Evolutionary conservation across 1,139 yeast species (phyloP).

Genomic region (Meyerozyma carpophila): DNA sequence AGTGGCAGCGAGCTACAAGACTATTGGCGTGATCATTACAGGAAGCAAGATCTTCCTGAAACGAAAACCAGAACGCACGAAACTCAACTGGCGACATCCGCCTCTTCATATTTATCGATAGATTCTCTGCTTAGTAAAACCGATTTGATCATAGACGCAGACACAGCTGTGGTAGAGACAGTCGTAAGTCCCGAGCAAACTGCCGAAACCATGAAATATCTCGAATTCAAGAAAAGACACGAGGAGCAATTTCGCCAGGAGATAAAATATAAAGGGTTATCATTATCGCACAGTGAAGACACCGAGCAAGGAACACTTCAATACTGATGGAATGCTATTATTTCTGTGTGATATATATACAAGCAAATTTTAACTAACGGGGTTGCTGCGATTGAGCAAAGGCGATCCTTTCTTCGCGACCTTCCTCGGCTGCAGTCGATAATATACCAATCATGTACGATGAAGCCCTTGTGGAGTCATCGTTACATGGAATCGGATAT

Average conservation of each 20-base stretch:
- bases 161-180: background rate
- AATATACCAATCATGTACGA: conserved; percentile 77
- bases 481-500: conserved; percentile 94
- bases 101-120: no score
- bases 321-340: background rate
- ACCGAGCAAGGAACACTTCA: conserved; percentile 9
- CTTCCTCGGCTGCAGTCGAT: conserved; percentile 79
- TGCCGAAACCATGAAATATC: background rate
- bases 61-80: background rate
- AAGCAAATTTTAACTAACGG: background rate
- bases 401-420: conserved; percentile 52
- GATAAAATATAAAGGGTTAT: background rate
- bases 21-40: no score
- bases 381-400: background rate
- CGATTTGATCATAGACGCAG: background rate
- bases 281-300: background rate
- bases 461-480: conserved; percentile 82
- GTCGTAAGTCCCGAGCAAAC: background rate
- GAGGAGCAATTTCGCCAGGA: background rate
- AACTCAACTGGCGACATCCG: no score
- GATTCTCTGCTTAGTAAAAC: background rate
- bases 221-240: background rate
- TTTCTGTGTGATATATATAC: background rate
- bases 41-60: no score
- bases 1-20: no score